phyloP scores from a whole-genome alignment of 495 filamentous ascomycete genomes.

The Xylaria intraflava region DNA sequence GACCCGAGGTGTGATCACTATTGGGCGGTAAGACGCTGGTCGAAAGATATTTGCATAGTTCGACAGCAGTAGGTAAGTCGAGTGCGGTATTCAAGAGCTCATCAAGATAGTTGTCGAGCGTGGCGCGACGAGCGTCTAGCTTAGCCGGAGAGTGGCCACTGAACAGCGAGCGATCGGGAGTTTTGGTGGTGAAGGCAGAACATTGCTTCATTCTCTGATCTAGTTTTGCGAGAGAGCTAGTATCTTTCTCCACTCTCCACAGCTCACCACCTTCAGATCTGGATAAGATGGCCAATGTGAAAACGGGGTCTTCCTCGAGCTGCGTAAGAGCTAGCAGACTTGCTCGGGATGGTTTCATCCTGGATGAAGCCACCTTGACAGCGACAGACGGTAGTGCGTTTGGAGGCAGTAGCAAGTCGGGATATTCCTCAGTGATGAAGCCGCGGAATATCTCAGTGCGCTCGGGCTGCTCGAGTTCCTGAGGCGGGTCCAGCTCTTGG shows the following conservation, averaged over 20 bases:
- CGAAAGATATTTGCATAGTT: constrained; percentile 82
- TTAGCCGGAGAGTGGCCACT: constrained; percentile 91
- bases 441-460: constrained; percentile 48
- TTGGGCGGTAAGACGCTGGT: constrained; percentile 75
- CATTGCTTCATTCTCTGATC: constrained; percentile 72
- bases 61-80: constrained; percentile 70
- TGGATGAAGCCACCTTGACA: constrained; percentile 81
- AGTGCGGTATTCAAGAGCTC: constrained; percentile 73
- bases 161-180: constrained; percentile 82
- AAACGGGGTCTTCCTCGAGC: constrained; percentile 85
- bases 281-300: constrained; percentile 79
- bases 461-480: constrained; percentile 27
- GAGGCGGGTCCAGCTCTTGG: no score
- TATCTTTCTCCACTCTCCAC: constrained; percentile 91
- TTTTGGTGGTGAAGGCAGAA: constrained; percentile 56
- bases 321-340: constrained; percentile 67
- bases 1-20: constrained; percentile 53
- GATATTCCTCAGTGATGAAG: constrained; percentile 74
- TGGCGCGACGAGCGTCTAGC: constrained; percentile 76
- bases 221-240: constrained; percentile 69
- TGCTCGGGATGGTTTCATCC: constrained; percentile 82
- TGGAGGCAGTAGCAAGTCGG: constrained; percentile 74
- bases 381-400: constrained; percentile 84
- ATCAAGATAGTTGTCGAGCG: constrained; percentile 80
- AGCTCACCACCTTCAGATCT: constrained; percentile 72